Conservation (phyloP, 768 basidiomycete genomes). For the Royoungia palumana region DNA sequence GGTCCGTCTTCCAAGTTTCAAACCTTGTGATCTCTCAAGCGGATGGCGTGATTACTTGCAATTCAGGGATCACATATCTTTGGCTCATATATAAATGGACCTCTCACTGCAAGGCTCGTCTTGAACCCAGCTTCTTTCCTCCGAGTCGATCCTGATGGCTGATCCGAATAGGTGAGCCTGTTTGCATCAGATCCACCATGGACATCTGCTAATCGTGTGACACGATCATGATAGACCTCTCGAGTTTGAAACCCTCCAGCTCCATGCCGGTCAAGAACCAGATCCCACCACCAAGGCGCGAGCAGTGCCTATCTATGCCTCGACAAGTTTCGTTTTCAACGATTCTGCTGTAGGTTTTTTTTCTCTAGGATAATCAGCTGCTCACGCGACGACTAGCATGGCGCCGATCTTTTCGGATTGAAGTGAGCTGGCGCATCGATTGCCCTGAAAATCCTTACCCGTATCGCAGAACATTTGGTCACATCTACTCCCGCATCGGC, state of each 20-base stretch:
- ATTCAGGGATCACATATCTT: not conserved
- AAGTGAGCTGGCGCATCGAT: slow-evolving; percentile 23
- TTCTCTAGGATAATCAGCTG: not conserved
- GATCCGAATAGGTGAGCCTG: slow-evolving; percentile 21
- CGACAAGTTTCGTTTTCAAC: slow-evolving; percentile 56
- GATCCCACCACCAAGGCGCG: slow-evolving; percentile 56
- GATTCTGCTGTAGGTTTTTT: slow-evolving; percentile 40
- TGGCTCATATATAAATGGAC: not conserved
- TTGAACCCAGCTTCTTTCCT: not conserved
- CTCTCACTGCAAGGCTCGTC: not conserved
- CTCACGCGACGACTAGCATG: slow-evolving; percentile 39
- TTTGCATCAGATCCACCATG: not conserved
- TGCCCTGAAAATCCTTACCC: not conserved
- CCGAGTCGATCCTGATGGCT: slow-evolving; percentile 21
- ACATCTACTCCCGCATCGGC: slow-evolving; percentile 53
- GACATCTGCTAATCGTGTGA: not conserved
- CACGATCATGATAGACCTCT: slow-evolving; percentile 29
- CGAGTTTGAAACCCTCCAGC: slow-evolving; percentile 60
- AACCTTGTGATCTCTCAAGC: too few species aligned
- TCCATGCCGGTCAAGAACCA: slow-evolving; percentile 56
- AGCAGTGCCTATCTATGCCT: slow-evolving; percentile 61
- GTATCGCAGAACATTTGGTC: slow-evolving; percentile 37
- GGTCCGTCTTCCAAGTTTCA: too few species aligned
- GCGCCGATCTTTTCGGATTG: slow-evolving; percentile 51
- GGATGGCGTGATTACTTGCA: slow-evolving; percentile 12